A percentile compares a stretch with the other conserved stretches of the same genome.
phyloP scores from a whole-genome alignment of 805 yeast species.

The Yamadazyma olivae region DNA sequence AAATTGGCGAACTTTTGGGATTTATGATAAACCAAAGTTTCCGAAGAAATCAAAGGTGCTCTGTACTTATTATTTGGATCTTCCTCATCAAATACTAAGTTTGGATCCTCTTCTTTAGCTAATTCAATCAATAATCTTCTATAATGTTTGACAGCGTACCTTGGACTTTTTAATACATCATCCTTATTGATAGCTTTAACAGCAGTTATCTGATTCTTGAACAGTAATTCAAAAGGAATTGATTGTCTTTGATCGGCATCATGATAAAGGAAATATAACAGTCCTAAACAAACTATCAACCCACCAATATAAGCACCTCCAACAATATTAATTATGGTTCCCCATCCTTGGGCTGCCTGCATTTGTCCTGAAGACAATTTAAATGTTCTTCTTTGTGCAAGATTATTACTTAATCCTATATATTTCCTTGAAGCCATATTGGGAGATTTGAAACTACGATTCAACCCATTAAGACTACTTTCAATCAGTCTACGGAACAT shows the following conservation, averaged over 20 bases:
- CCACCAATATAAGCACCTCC: conserved; percentile 45
- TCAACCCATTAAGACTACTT: too few relatives aligned
- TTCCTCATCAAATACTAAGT: conserved; percentile 23
- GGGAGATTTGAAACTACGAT: too few relatives aligned
- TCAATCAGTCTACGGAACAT: too few relatives aligned
- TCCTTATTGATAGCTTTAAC: conserved; percentile 44
- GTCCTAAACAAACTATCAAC: conserved; percentile 34
- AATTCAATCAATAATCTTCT: conserved; percentile 33
- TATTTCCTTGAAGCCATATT: too few relatives aligned
- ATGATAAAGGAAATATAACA: conserved; percentile 34
- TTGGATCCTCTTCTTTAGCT: conserved; percentile 24
- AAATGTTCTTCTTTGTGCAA: conserved; percentile 1
- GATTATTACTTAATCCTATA: not conserved
- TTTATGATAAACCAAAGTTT: conserved; percentile 25
- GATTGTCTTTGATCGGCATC: conserved; percentile 39
- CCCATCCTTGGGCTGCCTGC: conserved; percentile 19
- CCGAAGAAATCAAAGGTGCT: conserved; percentile 32
- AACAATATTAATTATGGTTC: conserved; percentile 31
- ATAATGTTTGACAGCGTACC: conserved; percentile 43
- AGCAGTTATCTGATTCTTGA: conserved; percentile 30
- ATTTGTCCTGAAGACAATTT: conserved; percentile 2
- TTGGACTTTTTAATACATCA: conserved; percentile 39
- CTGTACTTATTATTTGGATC: conserved; percentile 23
- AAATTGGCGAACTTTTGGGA: conserved; percentile 36
- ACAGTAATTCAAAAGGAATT: conserved; percentile 37